Base-by-base conservation (phyloP, 2,329 filamentous ascomycete genomes). In the Thermothelomyces thermophilus region DNA sequence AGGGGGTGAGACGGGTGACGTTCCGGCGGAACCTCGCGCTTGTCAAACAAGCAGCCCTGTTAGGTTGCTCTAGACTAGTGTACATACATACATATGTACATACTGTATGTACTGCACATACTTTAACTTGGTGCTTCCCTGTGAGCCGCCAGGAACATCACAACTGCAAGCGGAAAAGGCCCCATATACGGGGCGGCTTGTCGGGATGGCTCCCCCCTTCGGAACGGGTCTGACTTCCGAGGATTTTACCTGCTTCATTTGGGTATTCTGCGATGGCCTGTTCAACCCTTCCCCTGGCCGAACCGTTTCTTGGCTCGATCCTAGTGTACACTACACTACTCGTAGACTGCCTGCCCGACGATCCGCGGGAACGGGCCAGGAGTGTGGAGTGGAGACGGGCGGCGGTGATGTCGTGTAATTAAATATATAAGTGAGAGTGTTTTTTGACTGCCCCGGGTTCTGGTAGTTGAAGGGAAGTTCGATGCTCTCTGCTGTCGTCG, bases 171-270 rank as follows among this genome's bases (percentile, higher is more conserved):
- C 26, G 43, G 45, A 19, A n/a, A 31, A n/a, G 17, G 9, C n/a
- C 41, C 54, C 52, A 56, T 56, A 36, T 58, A 49, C 44, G 19
- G 17, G 45, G 6, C 54, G 56, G 54, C 56, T 50, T 28, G 46
- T 52, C 48, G 52, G 54, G 35, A 28, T 42, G 33, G 9, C 24
- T 20, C 22, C 13, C 36, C 46, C 35, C 14, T 31, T 48, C 43
- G 51, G 40, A 49, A 35, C 28, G 43, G 24, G 26, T 33, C 44
- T 26, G 42, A 9, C 24, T 26, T 26, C 24, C 24, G 24, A 39
- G 39, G 47, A 34, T 31, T n/a, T 41, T 46, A 10, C 10, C n/a
- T 17, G 16, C 11, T 56, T 56, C 52, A 56, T 56, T 52, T 58
- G 56, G 54, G 43, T 55, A 53, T 54, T 51, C 26, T n/a, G n/a